Percentiles rank a stretch among this genome's conserved stretches.
These are phyloP conservation scores for Candida succiphila DNA, from an alignment of 805 yeast species.

Conservation along the genomic window DNA sequence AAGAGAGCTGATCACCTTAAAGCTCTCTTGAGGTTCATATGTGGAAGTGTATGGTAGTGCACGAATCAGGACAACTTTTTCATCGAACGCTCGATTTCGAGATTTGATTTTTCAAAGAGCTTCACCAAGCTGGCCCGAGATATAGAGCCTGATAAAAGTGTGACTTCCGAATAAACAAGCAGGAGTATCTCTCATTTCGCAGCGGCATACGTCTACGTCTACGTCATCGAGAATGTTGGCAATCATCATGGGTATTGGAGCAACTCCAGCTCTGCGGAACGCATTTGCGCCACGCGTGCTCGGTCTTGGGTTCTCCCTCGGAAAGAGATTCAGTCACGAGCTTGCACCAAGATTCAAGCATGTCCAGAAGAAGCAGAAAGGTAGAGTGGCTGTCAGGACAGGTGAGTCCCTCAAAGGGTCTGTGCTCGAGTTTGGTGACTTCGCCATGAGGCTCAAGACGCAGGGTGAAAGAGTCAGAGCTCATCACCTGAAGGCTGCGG, in stretches of 20 bases:
- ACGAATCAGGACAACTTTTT: no score
- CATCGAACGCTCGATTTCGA: no score
- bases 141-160: no score
- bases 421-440: slow-evolving; percentile 68
- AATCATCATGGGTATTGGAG: background rate
- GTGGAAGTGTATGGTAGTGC: no score
- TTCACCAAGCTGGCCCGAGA: no score
- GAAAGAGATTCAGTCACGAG: slow-evolving; percentile 49
- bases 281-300: no score
- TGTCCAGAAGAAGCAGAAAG: slow-evolving; percentile 77
- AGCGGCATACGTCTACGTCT: no score
- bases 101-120: no score
- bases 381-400: slow-evolving; percentile 86
- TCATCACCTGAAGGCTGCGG: slow-evolving; percentile 84
- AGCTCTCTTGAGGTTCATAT: no score
- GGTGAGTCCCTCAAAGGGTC: slow-evolving; percentile 94
- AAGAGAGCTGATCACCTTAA: no score
- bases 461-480: slow-evolving; percentile 84
- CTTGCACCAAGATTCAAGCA: slow-evolving; percentile 66
- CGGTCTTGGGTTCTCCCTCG: slow-evolving; percentile 6
- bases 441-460: slow-evolving; percentile 80
- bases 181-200: no score
- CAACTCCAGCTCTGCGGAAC: background rate
- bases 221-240: background rate
- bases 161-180: no score